A percentile compares a stretch with the other conserved stretches of the same genome.
Evolutionary conservation across 495 filamentous ascomycete genomes (phyloP).

Genomic region (Neurospora sp.): DNA sequence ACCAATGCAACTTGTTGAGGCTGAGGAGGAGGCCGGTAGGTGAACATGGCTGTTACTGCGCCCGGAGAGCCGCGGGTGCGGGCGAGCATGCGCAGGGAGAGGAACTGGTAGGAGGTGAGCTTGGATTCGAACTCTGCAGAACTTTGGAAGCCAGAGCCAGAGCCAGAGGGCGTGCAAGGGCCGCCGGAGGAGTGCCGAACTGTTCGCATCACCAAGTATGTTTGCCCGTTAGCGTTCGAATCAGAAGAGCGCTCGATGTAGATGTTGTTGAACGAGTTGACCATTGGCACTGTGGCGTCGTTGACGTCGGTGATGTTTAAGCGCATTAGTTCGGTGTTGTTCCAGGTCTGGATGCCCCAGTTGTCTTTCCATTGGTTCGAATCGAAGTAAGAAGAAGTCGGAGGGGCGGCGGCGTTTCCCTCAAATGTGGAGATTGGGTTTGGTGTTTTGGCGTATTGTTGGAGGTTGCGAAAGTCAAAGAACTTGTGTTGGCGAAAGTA

Average conservation of each 20-base stretch:
- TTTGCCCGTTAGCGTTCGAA: conserved; percentile 23
- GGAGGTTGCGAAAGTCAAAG: conserved; percentile 53
- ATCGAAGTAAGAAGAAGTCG: conserved; percentile 29
- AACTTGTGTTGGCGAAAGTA: conserved; percentile 58
- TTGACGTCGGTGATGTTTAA: conserved; percentile 19
- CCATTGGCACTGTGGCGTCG: conserved; percentile 39
- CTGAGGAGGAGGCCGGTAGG: conserved; percentile 34
- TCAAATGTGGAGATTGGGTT: conserved; percentile 13
- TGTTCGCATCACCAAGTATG: conserved; percentile 54
- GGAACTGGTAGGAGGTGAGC: conserved; percentile 44
- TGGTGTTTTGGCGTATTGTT: conserved; percentile 18
- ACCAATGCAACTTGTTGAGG: conserved; percentile 27
- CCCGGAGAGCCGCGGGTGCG: conserved; percentile 42
- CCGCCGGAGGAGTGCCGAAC: conserved; percentile 29
- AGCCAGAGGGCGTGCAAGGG: not conserved
- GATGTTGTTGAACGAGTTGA: conserved; percentile 55
- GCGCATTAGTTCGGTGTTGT: conserved; percentile 23
- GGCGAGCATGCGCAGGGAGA: conserved; percentile 51
- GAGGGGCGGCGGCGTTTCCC: conserved; percentile 18
- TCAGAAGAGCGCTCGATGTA: conserved; percentile 43
- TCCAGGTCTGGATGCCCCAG: conserved; percentile 55
- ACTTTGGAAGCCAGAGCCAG: conserved; percentile 37
- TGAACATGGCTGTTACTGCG: conserved; percentile 63
- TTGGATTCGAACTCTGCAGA: conserved; percentile 54
- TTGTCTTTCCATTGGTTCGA: conserved; percentile 31